Percentiles rank a stretch among this genome's conserved stretches.
Evolutionary conservation across 2,329 filamentous ascomycete genomes (phyloP).

Genomic region (Trichoderma endophyticum): DNA sequence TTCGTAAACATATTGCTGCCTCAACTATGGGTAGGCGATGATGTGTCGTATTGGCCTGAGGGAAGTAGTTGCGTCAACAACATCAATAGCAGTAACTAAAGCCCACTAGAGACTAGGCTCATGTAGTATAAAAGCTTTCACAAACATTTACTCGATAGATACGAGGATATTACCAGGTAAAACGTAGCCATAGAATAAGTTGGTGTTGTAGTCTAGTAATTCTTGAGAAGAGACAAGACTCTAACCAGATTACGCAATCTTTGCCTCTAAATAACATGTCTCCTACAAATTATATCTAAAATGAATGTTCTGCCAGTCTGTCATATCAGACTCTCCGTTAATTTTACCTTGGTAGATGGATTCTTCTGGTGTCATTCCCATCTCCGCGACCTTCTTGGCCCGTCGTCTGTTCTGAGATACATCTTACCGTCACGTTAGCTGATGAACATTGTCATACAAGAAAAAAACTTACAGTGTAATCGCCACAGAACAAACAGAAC

Average conservation of each 20-base stretch:
- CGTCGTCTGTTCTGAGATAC: neutral
- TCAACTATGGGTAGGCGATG: too few species aligned
- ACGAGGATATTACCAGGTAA: too few species aligned
- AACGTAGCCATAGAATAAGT: fast-evolving
- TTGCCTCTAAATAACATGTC: neutral
- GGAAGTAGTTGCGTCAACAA: too few species aligned
- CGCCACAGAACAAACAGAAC: neutral
- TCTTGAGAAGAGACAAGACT: too few species aligned
- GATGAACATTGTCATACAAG: neutral
- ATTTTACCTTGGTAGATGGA: neutral
- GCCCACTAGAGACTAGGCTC: fast-evolving
- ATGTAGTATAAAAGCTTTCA: too few species aligned
- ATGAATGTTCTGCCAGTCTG: neutral
- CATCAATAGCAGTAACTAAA: too few species aligned
- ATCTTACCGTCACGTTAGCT: neutral
- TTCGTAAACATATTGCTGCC: too few species aligned
- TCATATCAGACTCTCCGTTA: neutral
- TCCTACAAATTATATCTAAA: neutral
- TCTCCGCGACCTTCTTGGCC: neutral
- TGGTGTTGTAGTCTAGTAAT: too few species aligned
- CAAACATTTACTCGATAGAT: too few species aligned
- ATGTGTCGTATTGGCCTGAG: too few species aligned
- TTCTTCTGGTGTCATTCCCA: neutral
- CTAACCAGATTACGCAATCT: too few species aligned
- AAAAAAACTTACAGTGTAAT: neutral